Base-by-base conservation (phyloP, 768 basidiomycete species). In the Hirschioporus abietinus region DNA sequence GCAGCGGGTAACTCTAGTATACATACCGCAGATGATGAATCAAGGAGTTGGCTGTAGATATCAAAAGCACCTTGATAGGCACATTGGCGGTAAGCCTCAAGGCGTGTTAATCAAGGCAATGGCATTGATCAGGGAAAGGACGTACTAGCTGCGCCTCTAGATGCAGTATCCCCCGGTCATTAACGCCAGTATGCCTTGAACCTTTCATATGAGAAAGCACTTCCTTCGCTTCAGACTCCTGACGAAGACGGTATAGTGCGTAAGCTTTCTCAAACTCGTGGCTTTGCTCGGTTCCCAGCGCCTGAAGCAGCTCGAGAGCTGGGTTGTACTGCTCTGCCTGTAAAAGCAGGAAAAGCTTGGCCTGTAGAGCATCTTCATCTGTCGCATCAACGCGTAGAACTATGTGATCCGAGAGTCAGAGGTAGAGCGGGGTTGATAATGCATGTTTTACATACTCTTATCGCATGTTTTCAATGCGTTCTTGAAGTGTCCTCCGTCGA, bases 391-490 rank as follows among this genome's bases (percentile, higher is more conserved):
- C 77, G 20, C 83, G 80, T 59, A 95, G 82, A 68, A 96, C 95
- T 96, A 69, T 20, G 23, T 17, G 63, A 34, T 30, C 30, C 18
- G 58, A 63, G 69, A 25, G 63, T 66, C 67, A 68, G 67, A 67
- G 72, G 68, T 74, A 65, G 67, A 52, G 57, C 15, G 12, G 68
- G 70, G 67, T 67, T 67, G 65, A 73, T 67, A 70, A 66, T 67
- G 68, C 27, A 70, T n/a, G 30, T 17, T 66, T 30, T 64, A 81
- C 87, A 66, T 72, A 93, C 95, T 91, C 81, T 93, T 95, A 77
- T 94, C 90, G 80, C 93, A 95, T 69, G 95, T 95, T 83, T 89
- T 93, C 73, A 95, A 83, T 27, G 93, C 94, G 72, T 93, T 94
- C 59, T 79, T 77, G 74, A 93, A 89, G 78, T 95, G 88, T 1